Evolutionary conservation across 192 early-diverging fungal genomes (phyloP), one percentile per base, ranked within the genome.

Genomic region (Linnemannia zychae): DNA sequence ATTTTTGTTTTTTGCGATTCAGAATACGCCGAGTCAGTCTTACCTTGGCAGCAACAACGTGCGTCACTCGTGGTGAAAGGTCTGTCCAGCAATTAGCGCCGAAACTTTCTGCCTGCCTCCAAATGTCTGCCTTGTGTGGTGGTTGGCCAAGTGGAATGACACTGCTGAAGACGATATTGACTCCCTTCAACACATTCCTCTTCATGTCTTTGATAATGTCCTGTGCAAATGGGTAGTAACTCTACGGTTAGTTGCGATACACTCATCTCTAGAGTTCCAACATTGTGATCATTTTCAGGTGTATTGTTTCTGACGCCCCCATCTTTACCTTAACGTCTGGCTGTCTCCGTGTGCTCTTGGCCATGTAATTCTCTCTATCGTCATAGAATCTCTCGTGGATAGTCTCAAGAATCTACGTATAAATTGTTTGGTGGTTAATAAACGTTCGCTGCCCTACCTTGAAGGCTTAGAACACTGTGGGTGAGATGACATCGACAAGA

Each of bases 41-140:
- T 91, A 95, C 94, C 80, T 96, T 95, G 7, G 92, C 92, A 18
- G 97, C 96, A 50, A 99, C 93, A 13, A 99, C 89, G 81, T 99
- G 98, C 0, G 98, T 99, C 12, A 96, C 93, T 24, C 85, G 78
- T 7, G 77, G 75, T 24, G 85, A 89, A 20, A 98, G 65, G 12
- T 96, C 92, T 0, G 79, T 79, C 3, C 88, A 91, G 81, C 97
- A 97, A 37, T 80, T 81, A 0, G 97, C 98, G 6, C 98, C 98
- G 91, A 98, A 99, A 22, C 87, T 87, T 46, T 73, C 72, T 13
- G 98, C 97, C 73, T 93, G 89, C 38, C 88, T 91, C 97, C 97
- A 98, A 48, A 97, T 88, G 37, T 97, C 97, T 28, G 94, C 91
- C 24, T 91, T 90, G 17, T 90, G 86, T 6, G 90, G 90, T 48